Percentiles rank a stretch among this genome's conserved stretches.
These are phyloP conservation scores for Hypoxylon fragiforme DNA, from an alignment of 495 filamentous ascomycete species.

Conservation along the genomic window DNA sequence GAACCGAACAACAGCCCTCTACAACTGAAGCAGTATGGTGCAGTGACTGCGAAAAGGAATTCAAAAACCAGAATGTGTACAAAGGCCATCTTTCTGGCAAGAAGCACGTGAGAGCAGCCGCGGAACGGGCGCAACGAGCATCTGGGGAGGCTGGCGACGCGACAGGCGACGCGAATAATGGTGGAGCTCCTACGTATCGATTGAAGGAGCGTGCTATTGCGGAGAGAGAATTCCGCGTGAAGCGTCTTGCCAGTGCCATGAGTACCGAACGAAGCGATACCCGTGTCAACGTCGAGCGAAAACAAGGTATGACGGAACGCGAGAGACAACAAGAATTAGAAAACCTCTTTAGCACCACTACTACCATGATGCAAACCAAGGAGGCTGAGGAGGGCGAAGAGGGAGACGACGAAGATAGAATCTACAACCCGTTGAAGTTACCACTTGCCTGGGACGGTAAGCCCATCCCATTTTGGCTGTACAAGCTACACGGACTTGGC, in stretches of 20 bases:
- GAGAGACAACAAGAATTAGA: slow-evolving; percentile 91
- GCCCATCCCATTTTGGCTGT: slow-evolving; percentile 98
- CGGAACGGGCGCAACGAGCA: slow-evolving; percentile 50
- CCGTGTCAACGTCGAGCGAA: slow-evolving; percentile 87
- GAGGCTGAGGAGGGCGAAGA: slow-evolving; percentile 61
- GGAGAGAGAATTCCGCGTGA: slow-evolving; percentile 82
- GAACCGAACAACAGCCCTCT: slow-evolving; percentile 50
- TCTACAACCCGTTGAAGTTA: slow-evolving; percentile 96
- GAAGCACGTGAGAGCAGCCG: slow-evolving; percentile 85
- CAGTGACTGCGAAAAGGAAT: slow-evolving; percentile 86
- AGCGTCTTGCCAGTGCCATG: slow-evolving; percentile 74
- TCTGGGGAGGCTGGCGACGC: slow-evolving; percentile 20
- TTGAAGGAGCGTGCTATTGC: slow-evolving; percentile 90
- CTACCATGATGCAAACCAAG: slow-evolving; percentile 50
- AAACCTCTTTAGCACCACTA: slow-evolving; percentile 66
- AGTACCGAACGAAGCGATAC: slow-evolving; percentile 81
- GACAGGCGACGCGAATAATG: slow-evolving; percentile 36
- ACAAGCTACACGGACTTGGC: slow-evolving; percentile 92
- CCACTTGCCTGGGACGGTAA: slow-evolving; percentile 98
- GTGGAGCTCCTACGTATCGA: slow-evolving; percentile 49
- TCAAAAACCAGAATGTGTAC: slow-evolving; percentile 94
- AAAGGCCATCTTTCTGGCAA: slow-evolving; percentile 84
- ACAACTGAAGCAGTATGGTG: slow-evolving; percentile 80
- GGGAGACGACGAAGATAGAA: slow-evolving; percentile 73
- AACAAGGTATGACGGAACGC: slow-evolving; percentile 92